These are phyloP conservation scores for Inga laurina DNA, from an alignment of 306 rosid genomes.

Conservation along the genomic window DNA sequence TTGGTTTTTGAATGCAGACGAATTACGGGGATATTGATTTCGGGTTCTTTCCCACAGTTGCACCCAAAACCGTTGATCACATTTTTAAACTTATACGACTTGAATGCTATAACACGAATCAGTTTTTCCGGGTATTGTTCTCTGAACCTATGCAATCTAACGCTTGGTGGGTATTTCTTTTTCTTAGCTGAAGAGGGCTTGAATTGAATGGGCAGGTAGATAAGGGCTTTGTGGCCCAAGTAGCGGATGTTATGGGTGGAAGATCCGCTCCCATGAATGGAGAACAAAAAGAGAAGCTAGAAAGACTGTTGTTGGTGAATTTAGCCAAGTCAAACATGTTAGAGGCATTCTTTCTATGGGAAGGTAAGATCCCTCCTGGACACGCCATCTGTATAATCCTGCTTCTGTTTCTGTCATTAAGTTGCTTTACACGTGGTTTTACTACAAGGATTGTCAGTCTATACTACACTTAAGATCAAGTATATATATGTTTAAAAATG, in stretches of 20 bases:
- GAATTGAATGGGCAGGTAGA: conserved; percentile 64
- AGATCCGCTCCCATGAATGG: conserved; percentile 90
- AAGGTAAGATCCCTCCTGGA: conserved; percentile 52
- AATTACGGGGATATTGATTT: conserved; percentile 92
- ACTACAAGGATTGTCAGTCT: neutral
- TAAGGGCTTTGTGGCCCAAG: conserved; percentile 96
- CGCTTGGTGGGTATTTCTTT: conserved; percentile 4
- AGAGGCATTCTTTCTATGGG: conserved; percentile 99
- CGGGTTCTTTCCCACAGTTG: conserved; percentile 87
- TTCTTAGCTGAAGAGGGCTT: conserved; percentile 33
- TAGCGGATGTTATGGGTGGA: conserved; percentile 75
- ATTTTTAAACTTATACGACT: conserved; percentile 91
- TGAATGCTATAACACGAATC: conserved; percentile 87
- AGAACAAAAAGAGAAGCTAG: conserved; percentile 67
- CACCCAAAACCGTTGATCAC: conserved; percentile 91
- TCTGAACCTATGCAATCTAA: conserved; percentile 20
- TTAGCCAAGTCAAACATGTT: conserved; percentile 84
- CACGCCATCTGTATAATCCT: neutral
- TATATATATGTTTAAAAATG: neutral
- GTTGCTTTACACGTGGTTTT: conserved; percentile 7
- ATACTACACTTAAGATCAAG: neutral
- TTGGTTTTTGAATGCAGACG: conserved; percentile 57
- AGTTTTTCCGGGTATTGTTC: conserved; percentile 83
- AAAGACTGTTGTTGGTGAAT: conserved; percentile 84
- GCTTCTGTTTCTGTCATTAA: conserved; percentile 6